phyloP scores from a whole-genome alignment of 345 rosid genomes.

The Lepidium sativum region DNA sequence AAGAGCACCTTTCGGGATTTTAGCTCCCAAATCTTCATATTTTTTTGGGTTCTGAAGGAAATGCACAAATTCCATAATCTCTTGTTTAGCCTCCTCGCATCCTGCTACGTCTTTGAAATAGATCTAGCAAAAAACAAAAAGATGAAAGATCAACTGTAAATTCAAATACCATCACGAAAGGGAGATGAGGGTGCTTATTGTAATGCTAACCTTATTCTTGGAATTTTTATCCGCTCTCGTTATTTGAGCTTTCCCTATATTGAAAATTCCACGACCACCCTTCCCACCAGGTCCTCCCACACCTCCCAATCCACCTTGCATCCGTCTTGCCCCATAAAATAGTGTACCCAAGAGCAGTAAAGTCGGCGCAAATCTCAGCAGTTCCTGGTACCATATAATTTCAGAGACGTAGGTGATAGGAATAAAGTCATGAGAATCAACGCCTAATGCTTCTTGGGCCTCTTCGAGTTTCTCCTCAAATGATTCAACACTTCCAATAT shows the following conservation, averaged over 20 bases:
- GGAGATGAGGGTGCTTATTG: background rate
- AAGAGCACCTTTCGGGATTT: slow-evolving; percentile 93
- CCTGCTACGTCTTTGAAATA: slow-evolving; percentile 95
- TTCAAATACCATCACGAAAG: background rate
- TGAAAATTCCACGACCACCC: slow-evolving; percentile 88
- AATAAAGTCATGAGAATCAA: slow-evolving; percentile 66
- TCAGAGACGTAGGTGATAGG: slow-evolving; percentile 74
- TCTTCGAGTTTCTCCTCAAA: slow-evolving; percentile 93
- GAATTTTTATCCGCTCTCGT: slow-evolving; percentile 86
- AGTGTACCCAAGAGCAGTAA: slow-evolving; percentile 65
- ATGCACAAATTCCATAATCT: slow-evolving; percentile 95
- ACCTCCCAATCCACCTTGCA: slow-evolving; percentile 75
- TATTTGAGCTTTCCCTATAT: slow-evolving; percentile 83
- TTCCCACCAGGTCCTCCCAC: slow-evolving; percentile 74
- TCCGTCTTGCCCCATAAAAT: slow-evolving; percentile 51
- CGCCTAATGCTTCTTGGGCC: slow-evolving; percentile 74
- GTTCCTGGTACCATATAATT: slow-evolving; percentile 65
- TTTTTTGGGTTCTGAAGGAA: slow-evolving; percentile 88
- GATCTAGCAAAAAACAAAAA: slow-evolving; percentile 36
- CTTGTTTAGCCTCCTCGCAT: slow-evolving; percentile 97
- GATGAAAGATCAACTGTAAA: background rate
- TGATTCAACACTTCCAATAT: slow-evolving; percentile 80
- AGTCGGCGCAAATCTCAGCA: slow-evolving; percentile 74
- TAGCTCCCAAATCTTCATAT: slow-evolving; percentile 91
- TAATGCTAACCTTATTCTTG: slow-evolving; percentile 69